These are phyloP conservation scores for Umbilicus rupestris DNA, from an alignment of 164 flowering plant species.

Conservation along the genomic window DNA sequence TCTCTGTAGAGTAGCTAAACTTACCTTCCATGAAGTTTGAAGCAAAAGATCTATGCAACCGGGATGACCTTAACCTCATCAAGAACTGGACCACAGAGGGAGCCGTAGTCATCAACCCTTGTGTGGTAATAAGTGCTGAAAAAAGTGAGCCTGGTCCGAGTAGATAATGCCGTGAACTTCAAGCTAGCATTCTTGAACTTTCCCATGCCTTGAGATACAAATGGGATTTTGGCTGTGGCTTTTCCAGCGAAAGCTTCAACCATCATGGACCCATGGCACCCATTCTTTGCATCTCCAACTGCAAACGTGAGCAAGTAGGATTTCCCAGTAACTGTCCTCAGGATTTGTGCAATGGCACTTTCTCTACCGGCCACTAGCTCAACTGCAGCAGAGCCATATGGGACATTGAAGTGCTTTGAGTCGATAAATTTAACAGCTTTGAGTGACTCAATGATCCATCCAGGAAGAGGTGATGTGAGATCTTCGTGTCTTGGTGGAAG, in stretches of 20 bases:
- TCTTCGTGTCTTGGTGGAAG: slow-evolving; percentile 78
- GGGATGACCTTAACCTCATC: slow-evolving; percentile 59
- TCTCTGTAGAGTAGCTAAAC: neutral
- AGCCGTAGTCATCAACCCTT: slow-evolving; percentile 46
- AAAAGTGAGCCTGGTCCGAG: slow-evolving; percentile 72
- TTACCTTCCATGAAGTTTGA: neutral
- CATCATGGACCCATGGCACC: slow-evolving; percentile 86
- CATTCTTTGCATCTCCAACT: slow-evolving; percentile 77
- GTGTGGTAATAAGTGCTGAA: slow-evolving; percentile 82
- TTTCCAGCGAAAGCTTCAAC: slow-evolving; percentile 79
- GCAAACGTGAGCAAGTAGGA: slow-evolving; percentile 47
- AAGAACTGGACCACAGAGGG: slow-evolving; percentile 82
- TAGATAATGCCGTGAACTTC: slow-evolving; percentile 46
- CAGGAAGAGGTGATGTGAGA: slow-evolving; percentile 71
- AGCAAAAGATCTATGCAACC: slow-evolving; percentile 4
- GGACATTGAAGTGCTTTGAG: slow-evolving; percentile 64
- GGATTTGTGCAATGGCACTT: slow-evolving; percentile 75
- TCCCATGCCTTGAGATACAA: slow-evolving; percentile 54
- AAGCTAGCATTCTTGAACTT: slow-evolving; percentile 31
- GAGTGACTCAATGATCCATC: slow-evolving; percentile 87
- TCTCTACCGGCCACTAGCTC: slow-evolving; percentile 91
- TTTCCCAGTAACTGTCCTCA: slow-evolving; percentile 53
- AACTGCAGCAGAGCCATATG: slow-evolving; percentile 52
- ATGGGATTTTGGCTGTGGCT: slow-evolving; percentile 52
- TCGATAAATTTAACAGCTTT: slow-evolving; percentile 85